These are phyloP conservation scores for Chrysanthemum makinoi DNA, from an alignment of 129 eudicot genomes.

Conservation along the genomic window DNA sequence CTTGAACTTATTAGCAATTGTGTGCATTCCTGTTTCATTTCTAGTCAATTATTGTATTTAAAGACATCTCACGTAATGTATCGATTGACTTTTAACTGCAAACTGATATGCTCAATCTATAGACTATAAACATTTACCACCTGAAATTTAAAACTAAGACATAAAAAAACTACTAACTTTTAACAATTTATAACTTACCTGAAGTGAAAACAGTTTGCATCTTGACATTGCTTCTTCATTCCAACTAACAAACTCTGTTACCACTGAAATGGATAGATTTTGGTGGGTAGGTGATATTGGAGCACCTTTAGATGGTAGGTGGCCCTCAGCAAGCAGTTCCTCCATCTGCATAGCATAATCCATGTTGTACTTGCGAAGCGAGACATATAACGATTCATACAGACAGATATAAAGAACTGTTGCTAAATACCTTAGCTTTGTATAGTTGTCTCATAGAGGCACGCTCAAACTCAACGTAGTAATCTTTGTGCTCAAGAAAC, in stretches of 20 bases:
- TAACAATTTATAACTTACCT: constrained; percentile 35
- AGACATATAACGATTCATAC: not conserved
- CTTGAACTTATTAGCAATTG: no score
- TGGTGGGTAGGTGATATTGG: constrained; percentile 32
- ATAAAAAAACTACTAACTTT: no score
- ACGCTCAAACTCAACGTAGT: constrained; percentile 76
- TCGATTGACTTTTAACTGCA: no score
- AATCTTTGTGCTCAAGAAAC: constrained; percentile 75
- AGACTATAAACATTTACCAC: no score
- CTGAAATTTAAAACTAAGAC: no score
- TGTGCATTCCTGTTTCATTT: no score
- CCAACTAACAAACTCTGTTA: constrained; percentile 89
- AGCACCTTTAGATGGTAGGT: constrained; percentile 71
- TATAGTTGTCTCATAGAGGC: constrained; percentile 81
- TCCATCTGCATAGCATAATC: constrained; percentile 56
- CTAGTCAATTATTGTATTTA: no score
- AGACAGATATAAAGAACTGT: not conserved
- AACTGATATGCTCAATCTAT: no score
- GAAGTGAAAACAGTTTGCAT: constrained; percentile 69
- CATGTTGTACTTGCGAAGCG: not conserved
- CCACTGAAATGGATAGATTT: constrained; percentile 66
- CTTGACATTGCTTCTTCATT: constrained; percentile 86
- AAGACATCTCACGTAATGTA: no score
- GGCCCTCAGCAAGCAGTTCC: constrained; percentile 77
- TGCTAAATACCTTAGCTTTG: constrained; percentile 68